These are phyloP conservation scores for Coemansia sp. DNA, from an alignment of 192 early-diverging fungal genomes.

Conservation along the genomic window DNA sequence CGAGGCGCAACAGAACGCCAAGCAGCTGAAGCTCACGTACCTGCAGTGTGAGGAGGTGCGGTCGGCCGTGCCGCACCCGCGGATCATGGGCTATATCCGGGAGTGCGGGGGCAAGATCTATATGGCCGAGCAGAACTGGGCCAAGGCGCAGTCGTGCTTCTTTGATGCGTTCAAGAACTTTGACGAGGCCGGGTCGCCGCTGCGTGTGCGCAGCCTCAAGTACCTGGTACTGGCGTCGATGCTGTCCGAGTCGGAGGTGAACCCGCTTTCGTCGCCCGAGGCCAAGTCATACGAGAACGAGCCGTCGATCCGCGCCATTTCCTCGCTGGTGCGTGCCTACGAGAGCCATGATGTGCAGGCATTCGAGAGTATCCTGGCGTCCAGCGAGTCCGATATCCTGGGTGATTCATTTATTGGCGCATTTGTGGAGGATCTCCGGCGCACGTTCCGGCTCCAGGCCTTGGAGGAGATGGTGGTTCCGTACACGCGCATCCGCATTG, in stretches of 20 bases:
- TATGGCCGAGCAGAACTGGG: conserved; percentile 91
- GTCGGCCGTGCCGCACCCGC: conserved; percentile 92
- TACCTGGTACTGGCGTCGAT: conserved; percentile 95
- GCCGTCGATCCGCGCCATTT: conserved; percentile 88
- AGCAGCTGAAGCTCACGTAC: conserved; percentile 87
- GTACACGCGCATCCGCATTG: conserved; percentile 86
- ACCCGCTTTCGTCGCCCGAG: conserved; percentile 96
- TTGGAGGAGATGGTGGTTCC: conserved; percentile 79
- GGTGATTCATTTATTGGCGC: conserved; percentile 83
- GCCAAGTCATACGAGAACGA: conserved; percentile 96
- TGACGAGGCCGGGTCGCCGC: conserved; percentile 91
- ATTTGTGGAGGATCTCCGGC: conserved; percentile 88
- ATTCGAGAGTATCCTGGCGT: conserved; percentile 80
- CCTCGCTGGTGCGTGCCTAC: conserved; percentile 83
- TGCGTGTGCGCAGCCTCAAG: conserved; percentile 90
- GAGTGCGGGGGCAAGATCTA: conserved; percentile 98
- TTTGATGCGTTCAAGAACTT: conserved; percentile 98
- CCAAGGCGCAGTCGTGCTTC: conserved; percentile 86
- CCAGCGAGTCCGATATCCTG: conserved; percentile 70
- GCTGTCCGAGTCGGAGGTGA: conserved; percentile 92
- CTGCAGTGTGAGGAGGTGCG: conserved; percentile 82
- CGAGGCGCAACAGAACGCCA: conserved; percentile 77
- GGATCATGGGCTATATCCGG: conserved; percentile 94
- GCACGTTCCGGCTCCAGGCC: conserved; percentile 90
- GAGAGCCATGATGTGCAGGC: conserved; percentile 80